Evolutionary conservation across 2,329 filamentous ascomycete species (phyloP).

Genomic region (Sporothrix dimorphospora): DNA sequence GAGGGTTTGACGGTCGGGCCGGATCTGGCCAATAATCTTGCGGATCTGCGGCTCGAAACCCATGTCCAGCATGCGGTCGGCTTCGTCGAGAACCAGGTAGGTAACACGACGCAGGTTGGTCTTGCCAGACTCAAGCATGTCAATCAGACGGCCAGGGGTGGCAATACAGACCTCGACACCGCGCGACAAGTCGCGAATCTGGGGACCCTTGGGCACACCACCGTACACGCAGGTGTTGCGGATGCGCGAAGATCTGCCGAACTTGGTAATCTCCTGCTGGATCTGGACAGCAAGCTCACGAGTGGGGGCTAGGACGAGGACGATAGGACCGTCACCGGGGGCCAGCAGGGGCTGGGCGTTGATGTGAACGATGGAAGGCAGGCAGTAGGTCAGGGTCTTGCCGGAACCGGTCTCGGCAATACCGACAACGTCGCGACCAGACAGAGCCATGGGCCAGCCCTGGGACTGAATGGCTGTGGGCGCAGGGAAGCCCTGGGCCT

Average conservation of each 20-base stretch:
- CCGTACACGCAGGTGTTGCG: conserved; percentile 99
- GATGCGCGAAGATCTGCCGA: conserved; percentile 95
- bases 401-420: conserved; percentile 99
- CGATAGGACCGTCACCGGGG: conserved; percentile 93
- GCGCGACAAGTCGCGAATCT: conserved; percentile 91
- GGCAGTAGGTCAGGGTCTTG: conserved; percentile 98
- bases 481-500: conserved; percentile 91
- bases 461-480: conserved; percentile 97
- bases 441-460: conserved; percentile 98
- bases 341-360: conserved; percentile 96
- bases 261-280: conserved; percentile 97
- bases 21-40: conserved; percentile 97
- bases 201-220: conserved; percentile 95
- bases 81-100: conserved; percentile 97
- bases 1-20: conserved; percentile 96
- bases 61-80: conserved; percentile 99
- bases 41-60: conserved; percentile 99
- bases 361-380: conserved; percentile 98
- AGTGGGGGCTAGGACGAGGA: conserved; percentile 92
- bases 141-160: conserved; percentile 94
- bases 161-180: conserved; percentile 99
- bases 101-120: conserved; percentile 98
- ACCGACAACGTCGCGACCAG: conserved; percentile 96
- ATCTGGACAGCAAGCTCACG: conserved; percentile 99
- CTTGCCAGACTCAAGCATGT: conserved; percentile 97